A percentile compares a stretch with the other conserved stretches of the same genome.
Conservation (phyloP, 352 stramenopile species). For the Pythium folliculosum region DNA sequence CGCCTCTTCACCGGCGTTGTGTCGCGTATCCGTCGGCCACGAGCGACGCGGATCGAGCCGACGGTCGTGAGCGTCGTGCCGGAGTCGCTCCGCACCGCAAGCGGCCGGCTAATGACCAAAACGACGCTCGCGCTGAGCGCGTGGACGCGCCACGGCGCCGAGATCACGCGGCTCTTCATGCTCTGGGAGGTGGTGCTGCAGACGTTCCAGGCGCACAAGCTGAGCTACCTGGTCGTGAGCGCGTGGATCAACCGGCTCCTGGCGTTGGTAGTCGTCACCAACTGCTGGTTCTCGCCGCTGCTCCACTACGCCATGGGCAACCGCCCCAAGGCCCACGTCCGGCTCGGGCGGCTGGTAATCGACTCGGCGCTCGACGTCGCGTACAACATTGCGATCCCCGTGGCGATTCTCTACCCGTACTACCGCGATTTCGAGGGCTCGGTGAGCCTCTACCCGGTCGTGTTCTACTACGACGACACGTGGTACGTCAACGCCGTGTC, state of each 20-base stretch:
- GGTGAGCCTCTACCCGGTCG: neutral
- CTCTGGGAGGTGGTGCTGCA: conserved; percentile 30
- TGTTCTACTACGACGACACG: conserved; percentile 21
- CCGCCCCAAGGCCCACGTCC: neutral
- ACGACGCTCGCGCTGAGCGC: neutral
- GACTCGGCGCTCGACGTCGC: conserved; percentile 23
- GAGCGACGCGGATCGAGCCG: neutral
- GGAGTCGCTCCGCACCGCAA: neutral
- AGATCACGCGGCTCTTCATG: conserved; percentile 5
- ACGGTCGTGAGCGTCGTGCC: neutral
- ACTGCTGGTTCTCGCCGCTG: conserved; percentile 33
- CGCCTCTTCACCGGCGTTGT: neutral
- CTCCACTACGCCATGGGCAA: conserved; percentile 19
- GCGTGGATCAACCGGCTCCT: conserved; percentile 28
- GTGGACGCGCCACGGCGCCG: neutral
- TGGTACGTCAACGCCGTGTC: conserved; percentile 17
- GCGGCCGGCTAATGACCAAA: neutral
- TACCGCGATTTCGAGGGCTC: conserved; percentile 1
- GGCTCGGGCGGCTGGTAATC: conserved; percentile 10
- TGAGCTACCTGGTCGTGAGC: conserved; percentile 24
- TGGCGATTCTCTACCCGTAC: conserved; percentile 20
- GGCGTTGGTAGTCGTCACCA: conserved; percentile 16
- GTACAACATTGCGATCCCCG: conserved; percentile 23
- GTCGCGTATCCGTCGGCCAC: neutral
- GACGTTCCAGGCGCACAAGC: conserved; percentile 31